Conservation (phyloP, 148 eudicot species). For the Spergularia bocconei region DNA sequence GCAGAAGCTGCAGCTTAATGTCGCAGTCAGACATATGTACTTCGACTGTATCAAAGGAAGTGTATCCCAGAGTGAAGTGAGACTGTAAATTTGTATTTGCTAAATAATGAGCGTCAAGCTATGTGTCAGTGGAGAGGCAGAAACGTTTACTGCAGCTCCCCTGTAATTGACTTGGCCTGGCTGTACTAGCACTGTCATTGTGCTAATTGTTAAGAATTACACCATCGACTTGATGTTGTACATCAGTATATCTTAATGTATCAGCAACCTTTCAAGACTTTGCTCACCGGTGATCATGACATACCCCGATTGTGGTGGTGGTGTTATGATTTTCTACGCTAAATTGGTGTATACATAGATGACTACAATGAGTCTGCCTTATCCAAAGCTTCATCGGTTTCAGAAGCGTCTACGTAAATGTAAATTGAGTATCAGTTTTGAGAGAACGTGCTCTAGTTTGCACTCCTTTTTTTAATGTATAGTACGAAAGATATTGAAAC, state of each 20-base stretch:
- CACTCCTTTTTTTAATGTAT: too few species aligned
- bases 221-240: background rate
- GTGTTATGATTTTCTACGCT: too few species aligned
- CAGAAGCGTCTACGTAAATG: too few species aligned
- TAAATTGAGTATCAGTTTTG: too few species aligned
- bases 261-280: too few species aligned
- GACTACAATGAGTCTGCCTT: too few species aligned
- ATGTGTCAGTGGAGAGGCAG: background rate
- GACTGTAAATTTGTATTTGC: background rate
- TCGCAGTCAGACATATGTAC: background rate
- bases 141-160: background rate
- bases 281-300: too few species aligned
- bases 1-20: slow-evolving; percentile 69
- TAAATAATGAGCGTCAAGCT: slow-evolving; percentile 10
- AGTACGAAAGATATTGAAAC: too few species aligned
- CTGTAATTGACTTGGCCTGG: background rate
- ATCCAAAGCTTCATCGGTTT: too few species aligned
- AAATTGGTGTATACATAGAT: too few species aligned
- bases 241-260: background rate
- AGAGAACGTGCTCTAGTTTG: too few species aligned
- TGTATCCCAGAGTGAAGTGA: background rate
- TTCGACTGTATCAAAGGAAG: background rate
- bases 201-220: background rate
- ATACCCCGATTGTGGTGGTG: too few species aligned
- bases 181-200: background rate